Evolutionary conservation across 2,329 filamentous ascomycete genomes (phyloP), one percentile per base, ranked within the genome.

Genomic region (Fusarium torulosum): DNA sequence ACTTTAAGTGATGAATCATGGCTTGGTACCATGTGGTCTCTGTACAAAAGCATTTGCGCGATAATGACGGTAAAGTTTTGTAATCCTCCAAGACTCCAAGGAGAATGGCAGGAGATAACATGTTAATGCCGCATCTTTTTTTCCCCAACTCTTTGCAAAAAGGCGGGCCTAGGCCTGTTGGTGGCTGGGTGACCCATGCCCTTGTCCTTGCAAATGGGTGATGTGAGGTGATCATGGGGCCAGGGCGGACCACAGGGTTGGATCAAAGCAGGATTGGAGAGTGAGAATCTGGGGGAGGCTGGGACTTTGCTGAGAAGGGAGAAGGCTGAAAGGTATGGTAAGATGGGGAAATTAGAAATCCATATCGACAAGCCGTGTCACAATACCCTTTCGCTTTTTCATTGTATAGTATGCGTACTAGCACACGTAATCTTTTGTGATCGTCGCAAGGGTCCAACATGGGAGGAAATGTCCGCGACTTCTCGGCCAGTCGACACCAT

Each of bases 381-480:
- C 47, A 43, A 66, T 66, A 68, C 66, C 66, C 66, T 63, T 58
- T 66, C 53, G 47, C 37, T 35, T 31, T 23, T n/a, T 11, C 42
- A 41, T 47, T 58, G 40, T 25, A 25, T 9, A 25, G 52, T 19
- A 63, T 63, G 45, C 29, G 52, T 63, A 46, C 43, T 58, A 63
- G 53, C 46, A 57, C 66, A 68, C 66, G 66, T 69, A 68, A 68
- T 69, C 46, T 59, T 52, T 40, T 21, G 17, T 62, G 55, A 68
- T 69, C 61, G 53, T 42, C 57, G 41, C 47, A 47, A 54, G 58
- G 63, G 47, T 69, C 44, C 50, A 56, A 31, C 29, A 52, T 38
- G 51, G 41, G 45, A 21, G 27, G 27, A 49, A 52, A 45, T 43
- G 43, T 29, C 53, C 33, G 33, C 17, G 43, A 43, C n/a, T 58